phyloP scores from a whole-genome alignment of 148 eudicot species.

The Pouteria glomerata region DNA sequence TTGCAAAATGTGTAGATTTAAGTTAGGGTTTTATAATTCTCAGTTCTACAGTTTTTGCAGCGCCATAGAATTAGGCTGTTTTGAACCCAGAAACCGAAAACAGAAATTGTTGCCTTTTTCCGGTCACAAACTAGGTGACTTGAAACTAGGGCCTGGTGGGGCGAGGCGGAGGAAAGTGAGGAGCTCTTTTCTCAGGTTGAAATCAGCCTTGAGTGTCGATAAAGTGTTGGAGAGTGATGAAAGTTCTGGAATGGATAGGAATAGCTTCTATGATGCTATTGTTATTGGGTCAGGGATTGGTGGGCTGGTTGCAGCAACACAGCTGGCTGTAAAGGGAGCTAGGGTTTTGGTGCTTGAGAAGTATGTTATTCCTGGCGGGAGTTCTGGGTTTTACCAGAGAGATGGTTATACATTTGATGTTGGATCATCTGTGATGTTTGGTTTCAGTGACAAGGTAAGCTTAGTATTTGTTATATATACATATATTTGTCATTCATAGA shows the following conservation, averaged over 20 bases:
- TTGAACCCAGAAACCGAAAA: conserved; percentile 13
- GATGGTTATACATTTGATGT: conserved; percentile 96
- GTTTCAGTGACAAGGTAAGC: conserved; percentile 89
- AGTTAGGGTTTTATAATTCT: conserved; percentile 24
- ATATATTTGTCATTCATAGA: background rate
- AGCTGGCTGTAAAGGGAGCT: conserved; percentile 95
- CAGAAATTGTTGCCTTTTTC: conserved; percentile 8
- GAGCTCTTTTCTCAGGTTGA: conserved; percentile 16
- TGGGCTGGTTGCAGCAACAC: conserved; percentile 92
- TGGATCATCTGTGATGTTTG: conserved; percentile 98
- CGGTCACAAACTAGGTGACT: conserved; percentile 9
- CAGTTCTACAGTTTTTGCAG: background rate
- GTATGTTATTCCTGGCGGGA: conserved; percentile 98
- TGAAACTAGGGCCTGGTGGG: conserved; percentile 18
- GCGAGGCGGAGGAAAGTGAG: conserved; percentile 17
- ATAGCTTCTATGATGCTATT: conserved; percentile 62
- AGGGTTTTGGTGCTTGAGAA: conserved; percentile 92
- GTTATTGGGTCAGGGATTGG: conserved; percentile 97
- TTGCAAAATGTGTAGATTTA: conserved; percentile 9
- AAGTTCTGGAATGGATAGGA: conserved; percentile 26
- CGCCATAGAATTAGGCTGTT: conserved; percentile 7
- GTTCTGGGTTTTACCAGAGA: conserved; percentile 88
- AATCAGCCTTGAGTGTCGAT: conserved; percentile 48
- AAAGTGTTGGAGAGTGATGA: conserved; percentile 24
- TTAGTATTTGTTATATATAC: background rate